Conservation (phyloP, 2,329 filamentous ascomycete genomes). For the Colletotrichum tamarilloi region DNA sequence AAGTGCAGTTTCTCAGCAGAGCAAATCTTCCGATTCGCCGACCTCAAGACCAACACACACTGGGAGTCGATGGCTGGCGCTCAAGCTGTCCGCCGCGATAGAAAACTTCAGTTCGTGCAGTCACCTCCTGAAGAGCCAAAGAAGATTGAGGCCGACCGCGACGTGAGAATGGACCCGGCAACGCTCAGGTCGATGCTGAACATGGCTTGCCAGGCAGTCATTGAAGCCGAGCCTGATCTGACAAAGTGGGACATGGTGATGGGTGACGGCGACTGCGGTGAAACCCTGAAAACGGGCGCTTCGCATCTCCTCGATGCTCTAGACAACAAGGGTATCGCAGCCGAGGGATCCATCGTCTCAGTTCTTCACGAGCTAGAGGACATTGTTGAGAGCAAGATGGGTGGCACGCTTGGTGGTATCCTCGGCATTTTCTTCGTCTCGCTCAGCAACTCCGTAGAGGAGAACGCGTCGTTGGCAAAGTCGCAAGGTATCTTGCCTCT, state of each 20-base stretch:
- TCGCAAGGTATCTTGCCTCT: constrained; percentile 49
- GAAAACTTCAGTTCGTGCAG: constrained; percentile 56
- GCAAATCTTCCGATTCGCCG: constrained; percentile 72
- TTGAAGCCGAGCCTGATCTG: constrained; percentile 70
- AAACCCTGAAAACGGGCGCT: constrained; percentile 67
- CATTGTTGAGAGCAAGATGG: constrained; percentile 68
- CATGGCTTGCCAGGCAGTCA: constrained; percentile 61
- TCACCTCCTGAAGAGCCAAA: constrained; percentile 48
- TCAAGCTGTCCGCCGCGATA: constrained; percentile 50
- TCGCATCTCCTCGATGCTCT: constrained; percentile 59
- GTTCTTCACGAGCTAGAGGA: constrained; percentile 62
- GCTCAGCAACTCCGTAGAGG: constrained; percentile 38
- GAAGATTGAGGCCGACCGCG: constrained; percentile 51
- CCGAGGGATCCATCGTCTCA: constrained; percentile 56
- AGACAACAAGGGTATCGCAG: constrained; percentile 49
- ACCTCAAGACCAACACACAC: constrained; percentile 68
- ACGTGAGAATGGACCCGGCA: constrained; percentile 62
- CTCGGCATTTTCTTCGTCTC: constrained; percentile 67
- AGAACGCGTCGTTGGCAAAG: constrained; percentile 39
- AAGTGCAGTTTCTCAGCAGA: constrained; percentile 58
- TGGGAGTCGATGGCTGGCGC: constrained; percentile 65
- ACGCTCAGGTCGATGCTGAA: constrained; percentile 67
- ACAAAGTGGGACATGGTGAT: constrained; percentile 72
- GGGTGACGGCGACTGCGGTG: constrained; percentile 75
- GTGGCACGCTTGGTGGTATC: constrained; percentile 62